Evolutionary conservation across 2,329 filamentous ascomycete species (phyloP).

Genomic region (Penicillium hesseltinei): DNA sequence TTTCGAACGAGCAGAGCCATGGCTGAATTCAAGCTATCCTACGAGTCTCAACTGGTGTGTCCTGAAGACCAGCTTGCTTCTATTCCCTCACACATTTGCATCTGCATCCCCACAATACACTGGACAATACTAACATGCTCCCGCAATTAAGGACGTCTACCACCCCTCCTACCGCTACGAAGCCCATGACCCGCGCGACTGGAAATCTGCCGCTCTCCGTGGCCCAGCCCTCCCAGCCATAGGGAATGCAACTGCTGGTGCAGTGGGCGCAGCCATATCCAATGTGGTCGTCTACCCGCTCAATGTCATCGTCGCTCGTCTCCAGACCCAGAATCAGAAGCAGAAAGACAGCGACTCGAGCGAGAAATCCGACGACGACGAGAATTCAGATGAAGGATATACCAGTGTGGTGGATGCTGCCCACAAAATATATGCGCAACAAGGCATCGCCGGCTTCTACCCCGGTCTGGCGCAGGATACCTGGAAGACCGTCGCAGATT

Average conservation of each 20-base stretch:
- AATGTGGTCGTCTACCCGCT: conserved; percentile 79
- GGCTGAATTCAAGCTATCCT: conserved; percentile 67
- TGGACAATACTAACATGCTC: not conserved
- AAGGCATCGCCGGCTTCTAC: conserved; percentile 75
- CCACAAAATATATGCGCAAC: conserved; percentile 65
- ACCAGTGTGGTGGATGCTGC: conserved; percentile 66
- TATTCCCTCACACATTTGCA: not conserved
- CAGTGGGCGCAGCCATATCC: conserved; percentile 72
- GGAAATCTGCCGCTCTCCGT: conserved; percentile 33
- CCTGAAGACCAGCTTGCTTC: not conserved
- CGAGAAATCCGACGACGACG: conserved; percentile 38
- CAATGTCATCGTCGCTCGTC: conserved; percentile 74
- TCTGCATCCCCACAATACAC: not conserved
- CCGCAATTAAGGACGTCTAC: conserved; percentile 39
- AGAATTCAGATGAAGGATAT: conserved; percentile 59
- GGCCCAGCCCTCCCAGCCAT: conserved; percentile 64
- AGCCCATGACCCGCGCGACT: conserved; percentile 30
- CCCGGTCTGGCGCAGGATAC: conserved; percentile 63
- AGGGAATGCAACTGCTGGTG: conserved; percentile 78
- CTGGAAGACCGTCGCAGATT: conserved; percentile 68
- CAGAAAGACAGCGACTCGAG: conserved; percentile 45
- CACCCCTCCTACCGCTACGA: conserved; percentile 46
- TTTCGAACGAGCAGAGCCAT: conserved; percentile 37
- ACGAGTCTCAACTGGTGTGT: conserved; percentile 44
- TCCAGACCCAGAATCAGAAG: conserved; percentile 70